phyloP scores from a whole-genome alignment of 1,139 yeast genomes.

The Diutina mesorugosa region DNA sequence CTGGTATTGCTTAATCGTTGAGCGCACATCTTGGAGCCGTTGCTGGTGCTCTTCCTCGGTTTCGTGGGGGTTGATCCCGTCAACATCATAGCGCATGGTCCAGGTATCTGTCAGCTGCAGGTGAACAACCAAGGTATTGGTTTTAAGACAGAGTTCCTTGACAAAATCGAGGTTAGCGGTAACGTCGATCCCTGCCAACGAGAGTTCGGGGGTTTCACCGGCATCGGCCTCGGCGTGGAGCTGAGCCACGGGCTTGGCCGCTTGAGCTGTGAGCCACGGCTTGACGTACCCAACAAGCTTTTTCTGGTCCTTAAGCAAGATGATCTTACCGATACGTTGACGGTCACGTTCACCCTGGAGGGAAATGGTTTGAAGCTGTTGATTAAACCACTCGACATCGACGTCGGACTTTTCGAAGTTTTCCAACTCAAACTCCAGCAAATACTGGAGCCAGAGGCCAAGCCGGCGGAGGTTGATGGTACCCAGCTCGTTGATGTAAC shows the following conservation, averaged over 20 bases:
- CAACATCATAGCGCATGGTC: conserved; percentile 10
- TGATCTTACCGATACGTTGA: conserved; percentile 49
- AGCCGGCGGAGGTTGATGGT: conserved; percentile 62
- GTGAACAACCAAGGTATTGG: neutral
- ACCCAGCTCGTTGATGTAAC: conserved; percentile 87
- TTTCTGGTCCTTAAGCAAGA: conserved; percentile 63
- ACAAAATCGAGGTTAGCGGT: neutral
- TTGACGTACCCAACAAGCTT: conserved; percentile 45
- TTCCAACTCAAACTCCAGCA: conserved; percentile 68
- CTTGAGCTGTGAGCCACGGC: conserved; percentile 45
- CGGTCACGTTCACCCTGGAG: conserved; percentile 60
- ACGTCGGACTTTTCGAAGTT: conserved; percentile 59
- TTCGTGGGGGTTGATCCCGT: conserved; percentile 5
- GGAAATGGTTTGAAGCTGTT: conserved; percentile 70
- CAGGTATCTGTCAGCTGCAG: conserved; percentile 5
- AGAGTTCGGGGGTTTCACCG: conserved; percentile 10
- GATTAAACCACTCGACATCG: conserved; percentile 55
- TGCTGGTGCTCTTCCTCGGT: conserved; percentile 42
- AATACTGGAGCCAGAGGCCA: conserved; percentile 49
- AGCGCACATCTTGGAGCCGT: conserved; percentile 79
- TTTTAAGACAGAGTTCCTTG: neutral
- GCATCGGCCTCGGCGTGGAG: conserved; percentile 11
- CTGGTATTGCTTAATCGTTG: conserved; percentile 67
- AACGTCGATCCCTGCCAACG: conserved; percentile 7
- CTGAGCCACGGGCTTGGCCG: conserved; percentile 5